Conservation (phyloP, 176 grass and related monocot species). For the Triticum urartu region DNA sequence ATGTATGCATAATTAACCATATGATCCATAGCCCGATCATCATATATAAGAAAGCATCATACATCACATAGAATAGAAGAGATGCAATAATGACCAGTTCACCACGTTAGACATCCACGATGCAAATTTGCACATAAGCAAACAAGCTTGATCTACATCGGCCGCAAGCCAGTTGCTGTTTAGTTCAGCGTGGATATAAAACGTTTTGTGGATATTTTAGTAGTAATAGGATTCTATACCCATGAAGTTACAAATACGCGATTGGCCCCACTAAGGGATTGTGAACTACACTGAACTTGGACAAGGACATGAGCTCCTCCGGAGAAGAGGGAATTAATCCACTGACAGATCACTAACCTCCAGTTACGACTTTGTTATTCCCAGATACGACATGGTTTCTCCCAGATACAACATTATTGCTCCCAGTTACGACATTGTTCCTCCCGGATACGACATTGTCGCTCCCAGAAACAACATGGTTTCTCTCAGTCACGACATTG, state of each 20-base stretch:
- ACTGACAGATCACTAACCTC: background rate
- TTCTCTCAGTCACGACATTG: background rate
- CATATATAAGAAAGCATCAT: background rate
- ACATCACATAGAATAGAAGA: background rate
- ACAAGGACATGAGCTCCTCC: background rate
- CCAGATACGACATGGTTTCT: background rate
- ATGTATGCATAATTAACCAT: background rate
- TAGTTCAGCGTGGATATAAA: background rate
- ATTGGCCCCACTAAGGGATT: background rate
- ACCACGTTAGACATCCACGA: background rate
- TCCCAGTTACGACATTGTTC: background rate
- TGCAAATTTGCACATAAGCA: background rate
- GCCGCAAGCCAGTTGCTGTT: background rate
- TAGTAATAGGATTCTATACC: background rate
- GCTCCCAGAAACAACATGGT: background rate
- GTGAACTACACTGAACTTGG: background rate
- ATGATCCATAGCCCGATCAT: background rate
- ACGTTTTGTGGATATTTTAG: background rate
- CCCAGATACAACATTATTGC: background rate
- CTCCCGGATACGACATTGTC: background rate
- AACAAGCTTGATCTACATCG: background rate
- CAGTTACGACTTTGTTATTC: background rate
- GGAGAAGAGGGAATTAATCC: background rate
- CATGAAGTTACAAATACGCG: background rate
- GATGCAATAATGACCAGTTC: background rate